Evolutionary conservation across 768 basidiomycete genomes (phyloP).

Genomic region (Tricholoma furcatifolium): DNA sequence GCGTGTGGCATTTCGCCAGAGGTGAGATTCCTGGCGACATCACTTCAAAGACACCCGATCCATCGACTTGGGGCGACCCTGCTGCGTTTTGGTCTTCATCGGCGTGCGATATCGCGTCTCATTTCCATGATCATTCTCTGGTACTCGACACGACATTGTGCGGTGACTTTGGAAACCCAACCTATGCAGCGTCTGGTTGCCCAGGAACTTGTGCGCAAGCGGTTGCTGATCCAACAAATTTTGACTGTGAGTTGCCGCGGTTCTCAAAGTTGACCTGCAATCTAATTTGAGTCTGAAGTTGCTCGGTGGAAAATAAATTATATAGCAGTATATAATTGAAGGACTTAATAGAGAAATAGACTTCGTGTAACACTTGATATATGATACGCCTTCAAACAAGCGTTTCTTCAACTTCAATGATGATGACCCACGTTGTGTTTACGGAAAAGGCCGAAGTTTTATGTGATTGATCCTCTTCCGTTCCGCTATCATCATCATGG

Average conservation of each 20-base stretch:
- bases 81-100: slow-evolving; percentile 48
- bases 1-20: slow-evolving; percentile 56
- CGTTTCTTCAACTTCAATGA: background rate
- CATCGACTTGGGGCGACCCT: slow-evolving; percentile 50
- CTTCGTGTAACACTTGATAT: too few relatives aligned
- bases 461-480: slow-evolving; percentile 29
- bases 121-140: slow-evolving; percentile 54
- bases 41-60: slow-evolving; percentile 40
- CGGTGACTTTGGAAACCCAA: slow-evolving; percentile 42
- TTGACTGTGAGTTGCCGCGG: slow-evolving; percentile 30
- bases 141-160: slow-evolving; percentile 49
- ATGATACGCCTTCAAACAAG: too few relatives aligned
- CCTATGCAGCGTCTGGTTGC: slow-evolving; percentile 35
- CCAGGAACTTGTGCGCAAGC: slow-evolving; percentile 45
- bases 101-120: slow-evolving; percentile 45
- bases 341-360: background rate
- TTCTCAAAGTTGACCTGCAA: background rate
- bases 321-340: slow-evolving; percentile 30
- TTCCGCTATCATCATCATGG: slow-evolving; percentile 38
- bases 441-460: slow-evolving; percentile 29
- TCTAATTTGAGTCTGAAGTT: slow-evolving; percentile 26
- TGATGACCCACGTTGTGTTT: background rate
- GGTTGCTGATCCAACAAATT: slow-evolving; percentile 59
- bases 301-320: slow-evolving; percentile 59
- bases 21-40: slow-evolving; percentile 53